A percentile compares a stretch with the other conserved stretches of the same genome.
These are phyloP conservation scores for Leishmania guyanensis DNA, from an alignment of 208 protist genomes.

Conservation along the genomic window DNA sequence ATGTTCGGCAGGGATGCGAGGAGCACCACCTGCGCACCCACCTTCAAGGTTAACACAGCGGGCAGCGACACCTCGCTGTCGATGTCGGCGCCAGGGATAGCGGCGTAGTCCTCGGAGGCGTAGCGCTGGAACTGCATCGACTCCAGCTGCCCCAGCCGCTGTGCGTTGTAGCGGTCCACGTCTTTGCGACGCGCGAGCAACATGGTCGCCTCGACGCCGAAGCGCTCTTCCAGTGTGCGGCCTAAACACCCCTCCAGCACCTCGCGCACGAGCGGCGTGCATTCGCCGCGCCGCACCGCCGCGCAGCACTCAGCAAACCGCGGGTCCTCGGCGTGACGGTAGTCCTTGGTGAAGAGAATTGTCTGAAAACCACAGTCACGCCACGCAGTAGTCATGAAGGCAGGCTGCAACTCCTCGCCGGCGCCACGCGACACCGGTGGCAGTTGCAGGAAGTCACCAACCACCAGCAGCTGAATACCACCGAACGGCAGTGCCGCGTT, in stretches of 20 bases:
- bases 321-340: conserved; percentile 44
- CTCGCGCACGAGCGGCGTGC: conserved; percentile 50
- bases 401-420: conserved; percentile 49
- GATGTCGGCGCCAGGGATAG: conserved; percentile 51
- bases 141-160: conserved; percentile 48
- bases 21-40: conserved; percentile 78
- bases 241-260: conserved; percentile 44
- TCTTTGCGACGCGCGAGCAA: conserved; percentile 54
- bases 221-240: conserved; percentile 27
- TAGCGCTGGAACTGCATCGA: conserved; percentile 55
- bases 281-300: conserved; percentile 59
- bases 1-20: conserved; percentile 47
- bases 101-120: conserved; percentile 76
- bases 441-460: conserved; percentile 90
- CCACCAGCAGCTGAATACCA: conserved; percentile 89
- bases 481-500: conserved; percentile 62
- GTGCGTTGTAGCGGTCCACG: conserved; percentile 55
- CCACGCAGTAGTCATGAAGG: conserved; percentile 63
- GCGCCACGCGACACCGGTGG: conserved; percentile 52
- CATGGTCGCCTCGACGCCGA: conserved; percentile 54
- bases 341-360: conserved; percentile 45
- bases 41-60: conserved; percentile 54
- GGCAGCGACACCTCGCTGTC: conserved; percentile 64
- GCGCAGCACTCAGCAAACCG: conserved; percentile 49
- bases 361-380: conserved; percentile 30